phyloP scores from a whole-genome alignment of 805 yeast genomes.

The Myxozyma neotropica region DNA sequence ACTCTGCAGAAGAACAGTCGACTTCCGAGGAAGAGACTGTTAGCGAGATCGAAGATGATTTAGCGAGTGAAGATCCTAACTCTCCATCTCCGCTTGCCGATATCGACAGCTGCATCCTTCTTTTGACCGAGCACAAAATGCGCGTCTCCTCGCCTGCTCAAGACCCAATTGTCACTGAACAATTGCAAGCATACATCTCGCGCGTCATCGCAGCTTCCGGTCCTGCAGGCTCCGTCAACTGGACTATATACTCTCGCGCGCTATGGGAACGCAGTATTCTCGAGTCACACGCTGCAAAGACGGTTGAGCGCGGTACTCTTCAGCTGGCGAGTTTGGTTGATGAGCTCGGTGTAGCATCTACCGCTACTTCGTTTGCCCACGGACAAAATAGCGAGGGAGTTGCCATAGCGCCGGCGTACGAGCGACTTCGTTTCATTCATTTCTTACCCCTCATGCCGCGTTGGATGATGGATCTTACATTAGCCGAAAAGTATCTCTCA shows the following conservation, averaged over 20 bases:
- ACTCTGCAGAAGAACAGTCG: slow-evolving; percentile 25
- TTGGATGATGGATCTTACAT: slow-evolving; percentile 77
- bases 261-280: slow-evolving; percentile 87
- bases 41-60: slow-evolving; percentile 42
- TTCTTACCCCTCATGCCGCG: slow-evolving; percentile 76
- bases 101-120: slow-evolving; percentile 71
- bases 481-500: slow-evolving; percentile 86
- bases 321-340: slow-evolving; percentile 92
- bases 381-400: slow-evolving; percentile 34
- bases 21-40: slow-evolving; percentile 43
- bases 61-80: slow-evolving; percentile 63
- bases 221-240: slow-evolving; percentile 51
- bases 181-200: slow-evolving; percentile 71
- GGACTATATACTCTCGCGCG: slow-evolving; percentile 78
- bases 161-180: slow-evolving; percentile 75
- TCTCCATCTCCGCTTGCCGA: slow-evolving; percentile 72
- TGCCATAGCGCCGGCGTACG: slow-evolving; percentile 46
- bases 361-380: slow-evolving; percentile 37
- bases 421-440: slow-evolving; percentile 70
- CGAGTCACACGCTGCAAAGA: slow-evolving; percentile 78
- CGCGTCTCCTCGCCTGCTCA: slow-evolving; percentile 67
- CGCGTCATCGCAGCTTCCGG: slow-evolving; percentile 54
- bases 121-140: slow-evolving; percentile 65
- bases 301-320: slow-evolving; percentile 89
- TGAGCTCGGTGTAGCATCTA: slow-evolving; percentile 69